phyloP scores from a whole-genome alignment of 176 grass and related monocot species.

The Bothriochloa decipiens region DNA sequence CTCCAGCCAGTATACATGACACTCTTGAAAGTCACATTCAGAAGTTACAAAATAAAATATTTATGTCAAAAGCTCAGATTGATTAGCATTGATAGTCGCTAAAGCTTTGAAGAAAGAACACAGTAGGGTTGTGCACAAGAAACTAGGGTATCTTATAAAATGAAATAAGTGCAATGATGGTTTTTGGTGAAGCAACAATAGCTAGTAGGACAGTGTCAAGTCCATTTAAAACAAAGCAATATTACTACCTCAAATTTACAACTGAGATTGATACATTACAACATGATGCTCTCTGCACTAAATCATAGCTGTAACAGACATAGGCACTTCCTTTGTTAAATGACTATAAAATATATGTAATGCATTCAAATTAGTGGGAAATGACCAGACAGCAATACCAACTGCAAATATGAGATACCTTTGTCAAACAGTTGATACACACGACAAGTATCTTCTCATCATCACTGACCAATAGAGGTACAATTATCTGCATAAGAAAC shows the following conservation, averaged over 20 bases:
- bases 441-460: slow-evolving; percentile 98
- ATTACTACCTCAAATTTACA: background rate
- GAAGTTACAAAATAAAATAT: background rate
- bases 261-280: slow-evolving; percentile 8
- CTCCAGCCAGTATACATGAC: background rate
- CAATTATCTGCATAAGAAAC: slow-evolving; percentile 70
- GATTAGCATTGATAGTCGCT: background rate
- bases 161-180: background rate
- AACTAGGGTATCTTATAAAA: background rate
- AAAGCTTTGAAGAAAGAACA: background rate
- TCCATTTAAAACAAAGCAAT: background rate
- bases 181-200: slow-evolving; percentile 17
- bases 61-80: background rate
- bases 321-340: background rate
- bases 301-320: slow-evolving; percentile 1
- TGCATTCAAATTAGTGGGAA: slow-evolving; percentile 11
- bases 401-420: slow-evolving; percentile 63
- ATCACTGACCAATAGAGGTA: slow-evolving; percentile 87
- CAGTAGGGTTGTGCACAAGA: background rate
- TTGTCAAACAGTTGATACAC: slow-evolving; percentile 98
- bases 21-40: background rate
- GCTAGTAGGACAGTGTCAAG: background rate
- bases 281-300: slow-evolving; percentile 23
- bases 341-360: background rate
- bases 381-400: slow-evolving; percentile 3